Evolutionary conservation across 2,329 filamentous ascomycete genomes (phyloP), one percentile per base, ranked within the genome.

Genomic region (Berkeleyomyces rouxiae): DNA sequence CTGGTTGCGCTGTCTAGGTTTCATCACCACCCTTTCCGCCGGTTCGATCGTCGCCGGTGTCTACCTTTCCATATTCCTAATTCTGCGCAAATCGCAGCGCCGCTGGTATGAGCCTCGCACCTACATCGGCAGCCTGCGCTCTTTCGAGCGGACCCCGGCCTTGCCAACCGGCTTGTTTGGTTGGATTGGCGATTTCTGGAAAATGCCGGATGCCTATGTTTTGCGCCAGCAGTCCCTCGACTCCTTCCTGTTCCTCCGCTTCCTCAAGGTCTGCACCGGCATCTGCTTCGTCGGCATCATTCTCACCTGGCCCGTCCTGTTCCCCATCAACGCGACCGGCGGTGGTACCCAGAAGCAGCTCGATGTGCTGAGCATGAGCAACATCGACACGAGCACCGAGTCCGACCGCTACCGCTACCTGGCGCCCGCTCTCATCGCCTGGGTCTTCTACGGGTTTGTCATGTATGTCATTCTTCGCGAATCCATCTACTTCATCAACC

Each of bases 401-500:
- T 73, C 79, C 55, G 75, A 77, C 66, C 79, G 79, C 66, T 83
- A 82, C 70, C 83, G 83, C 67, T 86, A 88, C 72, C 96, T 87
- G 72, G 92, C 90, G 0, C 90, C 96, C 71, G 82, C 82, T n/a
- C 80, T 88, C 61, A 77, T 90, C 61, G 84, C 85, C 1, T 96
- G 89, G 83, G 73, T 91, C 59, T 97, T 89, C 74, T 90, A 87
- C 72, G 82, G 82, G 55, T 97, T 97, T 71, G 79, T 97, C 67
- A 86, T 97, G 72, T 93, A 88, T 74, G 85, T 89, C 70, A 83
- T 97, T 66, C 87, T 90, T 63, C 82, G 92, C 64, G 92, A 97
- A 73, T 85, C 83, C 70, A 87, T 97, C 68, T 96, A 86, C 79
- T 95, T 89, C 74, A 87, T 96, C 76, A 95, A 95, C 70, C 75